Conservation (phyloP, 441 rosid genomes). For the Gossypium schwendimanii region DNA sequence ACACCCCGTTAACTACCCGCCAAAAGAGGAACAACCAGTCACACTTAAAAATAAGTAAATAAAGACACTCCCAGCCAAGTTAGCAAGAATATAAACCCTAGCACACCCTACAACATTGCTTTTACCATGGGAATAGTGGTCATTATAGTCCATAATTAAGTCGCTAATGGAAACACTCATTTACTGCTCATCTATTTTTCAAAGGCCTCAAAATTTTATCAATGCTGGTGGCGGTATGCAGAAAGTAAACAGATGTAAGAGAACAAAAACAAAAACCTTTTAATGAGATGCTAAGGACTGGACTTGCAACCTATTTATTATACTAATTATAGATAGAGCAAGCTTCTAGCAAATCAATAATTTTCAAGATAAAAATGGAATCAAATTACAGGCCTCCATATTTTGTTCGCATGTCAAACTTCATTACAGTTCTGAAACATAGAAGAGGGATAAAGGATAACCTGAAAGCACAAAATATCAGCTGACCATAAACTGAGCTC, state of each 20-base stretch:
- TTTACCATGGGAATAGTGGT: background rate
- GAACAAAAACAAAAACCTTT: background rate
- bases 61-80: background rate
- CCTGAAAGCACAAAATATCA: constrained; percentile 97
- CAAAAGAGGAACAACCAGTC: background rate
- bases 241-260: background rate
- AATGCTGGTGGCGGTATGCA: background rate
- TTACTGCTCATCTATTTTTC: background rate
- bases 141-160: background rate
- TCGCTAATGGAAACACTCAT: background rate
- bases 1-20: background rate
- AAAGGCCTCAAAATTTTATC: background rate
- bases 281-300: background rate
- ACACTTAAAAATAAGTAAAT: background rate
- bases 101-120: background rate
- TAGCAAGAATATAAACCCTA: background rate
- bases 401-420: background rate
- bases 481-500: constrained; percentile 92
- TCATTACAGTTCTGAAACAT: background rate
- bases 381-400: background rate
- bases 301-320: background rate
- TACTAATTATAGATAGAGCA: background rate
- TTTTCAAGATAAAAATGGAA: background rate
- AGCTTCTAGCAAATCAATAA: background rate
- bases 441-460: constrained; percentile 19